Evolutionary conservation across 2,329 filamentous ascomycete genomes (phyloP).

Genomic region (Orbilia brochopaga): DNA sequence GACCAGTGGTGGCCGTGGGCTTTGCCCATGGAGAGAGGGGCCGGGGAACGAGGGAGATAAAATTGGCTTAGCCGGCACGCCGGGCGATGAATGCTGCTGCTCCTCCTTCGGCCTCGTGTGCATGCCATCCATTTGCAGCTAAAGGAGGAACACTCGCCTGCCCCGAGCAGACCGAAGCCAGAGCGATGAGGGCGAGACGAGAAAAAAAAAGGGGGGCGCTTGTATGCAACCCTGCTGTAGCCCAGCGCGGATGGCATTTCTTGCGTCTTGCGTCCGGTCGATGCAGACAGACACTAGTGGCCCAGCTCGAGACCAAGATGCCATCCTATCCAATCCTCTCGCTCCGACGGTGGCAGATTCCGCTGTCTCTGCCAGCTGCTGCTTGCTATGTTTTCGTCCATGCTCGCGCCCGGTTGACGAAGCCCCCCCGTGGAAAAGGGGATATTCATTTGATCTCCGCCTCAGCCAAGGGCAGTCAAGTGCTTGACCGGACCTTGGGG

Average conservation of each 20-base stretch:
- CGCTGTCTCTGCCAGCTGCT: constrained; percentile 18
- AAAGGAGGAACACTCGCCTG: background rate
- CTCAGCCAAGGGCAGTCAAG: constrained; percentile 32
- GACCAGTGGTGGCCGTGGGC: background rate
- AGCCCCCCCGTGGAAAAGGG: constrained; percentile 14
- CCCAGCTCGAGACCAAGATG: background rate
- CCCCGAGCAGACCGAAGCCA: background rate
- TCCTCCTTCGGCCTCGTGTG: constrained; percentile 3
- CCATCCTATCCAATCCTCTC: background rate
- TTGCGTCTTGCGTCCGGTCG: background rate
- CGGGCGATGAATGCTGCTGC: constrained; percentile 23
- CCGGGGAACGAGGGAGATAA: constrained; percentile 35
- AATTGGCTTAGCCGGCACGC: constrained; percentile 37
- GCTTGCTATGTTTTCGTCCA: constrained; percentile 17
- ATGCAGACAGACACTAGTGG: too few species aligned
- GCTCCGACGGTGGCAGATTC: background rate
- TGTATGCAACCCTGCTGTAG: background rate
- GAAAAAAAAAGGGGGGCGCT: constrained; percentile 1
- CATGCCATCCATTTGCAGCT: background rate
- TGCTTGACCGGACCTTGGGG: constrained; percentile 30
- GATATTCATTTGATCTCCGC: constrained; percentile 44
- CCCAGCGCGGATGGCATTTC: background rate
- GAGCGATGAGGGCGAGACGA: too few species aligned
- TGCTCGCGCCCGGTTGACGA: constrained; percentile 21
- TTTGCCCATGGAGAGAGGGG: constrained; percentile 9